Conservation (phyloP, 2,329 filamentous ascomycete species). For the Ceratocystiopsis sp. region DNA sequence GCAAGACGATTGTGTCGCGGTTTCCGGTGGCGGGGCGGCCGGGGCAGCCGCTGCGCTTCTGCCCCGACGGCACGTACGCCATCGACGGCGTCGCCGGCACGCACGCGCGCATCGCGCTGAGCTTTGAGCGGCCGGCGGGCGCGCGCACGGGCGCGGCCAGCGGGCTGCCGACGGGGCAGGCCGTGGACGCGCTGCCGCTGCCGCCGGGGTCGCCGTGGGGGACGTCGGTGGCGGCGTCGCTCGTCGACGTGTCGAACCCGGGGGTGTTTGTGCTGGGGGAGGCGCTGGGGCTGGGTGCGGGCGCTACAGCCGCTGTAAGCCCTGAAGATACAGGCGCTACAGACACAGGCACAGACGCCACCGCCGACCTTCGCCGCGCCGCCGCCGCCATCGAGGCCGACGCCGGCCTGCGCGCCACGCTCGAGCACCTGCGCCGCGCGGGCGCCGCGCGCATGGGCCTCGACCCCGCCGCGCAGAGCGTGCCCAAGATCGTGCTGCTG, state of each 20-base stretch:
- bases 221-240: constrained; percentile 17
- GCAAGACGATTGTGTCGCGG: constrained; percentile 29
- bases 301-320: no score
- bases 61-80: constrained; percentile 17
- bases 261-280: constrained; percentile 21
- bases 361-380: constrained; percentile 7
- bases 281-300: constrained; percentile 14
- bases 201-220: not conserved
- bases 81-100: constrained; percentile 24
- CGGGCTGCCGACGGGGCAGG: constrained; percentile 21
- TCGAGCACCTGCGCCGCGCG: constrained; percentile 21
- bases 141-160: constrained; percentile 21
- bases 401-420: constrained; percentile 12
- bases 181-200: constrained; percentile 17
- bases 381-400: constrained; percentile 16
- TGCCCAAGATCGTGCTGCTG: constrained; percentile 29
- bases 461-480: constrained; percentile 18
- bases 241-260: constrained; percentile 25
- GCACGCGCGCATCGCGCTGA: constrained; percentile 18
- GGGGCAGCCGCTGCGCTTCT: constrained; percentile 18
- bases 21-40: constrained; percentile 23
- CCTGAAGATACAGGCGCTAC: no score
- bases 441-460: constrained; percentile 24
- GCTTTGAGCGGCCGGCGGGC: constrained; percentile 22
- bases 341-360: constrained; percentile 1